Evolutionary conservation across 2,329 filamentous ascomycete genomes (phyloP).

Genomic region (Monosporascus sp.): DNA sequence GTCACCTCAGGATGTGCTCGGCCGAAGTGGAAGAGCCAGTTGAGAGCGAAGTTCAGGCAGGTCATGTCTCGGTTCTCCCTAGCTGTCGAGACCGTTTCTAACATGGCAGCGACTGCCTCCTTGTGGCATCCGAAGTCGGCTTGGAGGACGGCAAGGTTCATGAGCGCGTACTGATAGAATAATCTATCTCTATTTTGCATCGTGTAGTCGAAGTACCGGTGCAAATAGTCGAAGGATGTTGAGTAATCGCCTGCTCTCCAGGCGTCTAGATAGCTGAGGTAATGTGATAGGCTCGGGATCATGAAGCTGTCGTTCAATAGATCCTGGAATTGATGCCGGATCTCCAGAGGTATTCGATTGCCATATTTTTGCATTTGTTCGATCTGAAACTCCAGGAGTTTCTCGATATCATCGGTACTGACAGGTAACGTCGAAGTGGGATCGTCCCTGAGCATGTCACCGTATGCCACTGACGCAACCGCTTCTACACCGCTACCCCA

Average conservation of each 20-base stretch:
- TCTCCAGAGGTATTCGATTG: constrained; percentile 68
- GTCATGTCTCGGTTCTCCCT: constrained; percentile 88
- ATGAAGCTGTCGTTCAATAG: constrained; percentile 63
- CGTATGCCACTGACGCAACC: constrained; percentile 45
- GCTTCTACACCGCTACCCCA: constrained; percentile 47
- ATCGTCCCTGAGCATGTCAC: constrained; percentile 45
- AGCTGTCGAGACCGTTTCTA: constrained; percentile 91
- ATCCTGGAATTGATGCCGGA: constrained; percentile 65
- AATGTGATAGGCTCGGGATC: constrained; percentile 71
- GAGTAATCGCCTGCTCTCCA: constrained; percentile 90
- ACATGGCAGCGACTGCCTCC: constrained; percentile 89
- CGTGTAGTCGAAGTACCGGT: constrained; percentile 95
- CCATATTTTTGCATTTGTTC: constrained; percentile 81
- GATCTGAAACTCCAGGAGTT: constrained; percentile 81
- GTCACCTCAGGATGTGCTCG: constrained; percentile 77
- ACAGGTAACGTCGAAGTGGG: constrained; percentile 41
- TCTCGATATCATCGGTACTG: constrained; percentile 76
- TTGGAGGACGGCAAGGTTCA: constrained; percentile 90
- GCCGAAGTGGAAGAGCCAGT: constrained; percentile 94
- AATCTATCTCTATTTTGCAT: constrained; percentile 78
- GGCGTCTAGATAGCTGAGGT: constrained; percentile 82
- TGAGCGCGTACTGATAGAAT: constrained; percentile 90
- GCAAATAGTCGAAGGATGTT: constrained; percentile 83
- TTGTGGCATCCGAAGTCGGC: constrained; percentile 89
- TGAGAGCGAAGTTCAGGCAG: constrained; percentile 91